Evolutionary conservation across 1,284 basidiomycete species (phyloP), one percentile per base, ranked within the genome.

Genomic region (Cryptococcus sp.): DNA sequence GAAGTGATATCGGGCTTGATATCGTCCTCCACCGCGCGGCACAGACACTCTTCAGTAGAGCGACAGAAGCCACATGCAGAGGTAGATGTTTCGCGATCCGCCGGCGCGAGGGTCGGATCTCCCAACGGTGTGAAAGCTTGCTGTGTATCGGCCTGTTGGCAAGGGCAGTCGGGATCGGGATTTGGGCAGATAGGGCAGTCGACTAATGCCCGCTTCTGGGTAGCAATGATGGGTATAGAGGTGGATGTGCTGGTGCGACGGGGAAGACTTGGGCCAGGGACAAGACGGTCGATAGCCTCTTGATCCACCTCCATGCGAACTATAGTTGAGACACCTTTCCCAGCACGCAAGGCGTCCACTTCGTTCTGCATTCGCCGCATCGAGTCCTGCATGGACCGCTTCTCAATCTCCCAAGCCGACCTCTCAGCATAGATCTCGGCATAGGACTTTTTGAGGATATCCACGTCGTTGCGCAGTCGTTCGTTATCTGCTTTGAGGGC

Each of bases 401-500:
- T 53, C 46, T 68, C 64, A 22, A 54, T n/a, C 25, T 65, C 64
- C 63, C 66, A 70, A 5, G 51, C 49, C 16, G 68, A 65, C 39
- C 58, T 77, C 70, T 82, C 87, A 46, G 86, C 85, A 66, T 84
- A 85, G 40, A 90, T 83, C 2, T 80, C 70, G 22, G 73, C 68
- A 64, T 90, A 88, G 76, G 90, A 86, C 58, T 79, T 79, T 47
- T 84, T 83, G n/a, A 92, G 81, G 25, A 78, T 80, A 56, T 88
- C 87, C 61, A 75, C 40, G 44, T 78, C 74, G n/a, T 56, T 50
- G 58, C 75, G 77, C 53, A 80, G 58, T 40, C 72, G 66, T 35
- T 78, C 78, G 59, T 94, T 94, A 74, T 94, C 91, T 62, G 91
- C 89, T 79, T 93, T 94, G 59, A 91, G 83, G 25, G 87, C 87